Evolutionary conservation across 345 rosid species (phyloP).

Genomic region (Euphorbia peplus): DNA sequence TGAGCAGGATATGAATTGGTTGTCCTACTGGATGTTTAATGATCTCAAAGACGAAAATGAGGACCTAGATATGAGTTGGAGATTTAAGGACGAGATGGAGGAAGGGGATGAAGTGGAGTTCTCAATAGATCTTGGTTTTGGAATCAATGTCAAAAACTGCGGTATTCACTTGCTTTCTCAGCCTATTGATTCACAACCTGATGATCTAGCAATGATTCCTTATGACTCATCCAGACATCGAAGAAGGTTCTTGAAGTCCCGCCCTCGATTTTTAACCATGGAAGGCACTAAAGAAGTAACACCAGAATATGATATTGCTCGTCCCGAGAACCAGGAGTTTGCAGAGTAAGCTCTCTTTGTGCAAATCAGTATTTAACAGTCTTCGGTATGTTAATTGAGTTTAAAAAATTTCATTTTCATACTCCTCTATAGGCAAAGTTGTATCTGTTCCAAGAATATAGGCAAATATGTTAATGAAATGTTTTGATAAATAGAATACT

Average conservation of each 20-base stretch:
- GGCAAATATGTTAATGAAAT: too few species aligned
- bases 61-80: not conserved
- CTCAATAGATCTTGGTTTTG: not conserved
- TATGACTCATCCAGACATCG: not conserved
- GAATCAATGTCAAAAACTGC: not conserved
- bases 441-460: too few species aligned
- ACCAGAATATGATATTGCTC: not conserved
- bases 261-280: not conserved
- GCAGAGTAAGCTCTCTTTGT: not conserved
- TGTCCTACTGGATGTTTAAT: slow-evolving; percentile 17
- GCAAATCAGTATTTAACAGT: not conserved
- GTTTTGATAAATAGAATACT: too few species aligned
- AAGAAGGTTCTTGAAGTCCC: not conserved
- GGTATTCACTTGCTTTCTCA: slow-evolving; percentile 11
- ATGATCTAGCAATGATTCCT: not conserved
- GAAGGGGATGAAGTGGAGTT: slow-evolving; percentile 14
- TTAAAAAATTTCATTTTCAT: too few species aligned
- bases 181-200: too few species aligned
- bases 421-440: too few species aligned
- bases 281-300: not conserved
- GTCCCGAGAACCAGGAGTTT: not conserved
- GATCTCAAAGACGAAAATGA: not conserved
- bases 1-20: slow-evolving; percentile 11
- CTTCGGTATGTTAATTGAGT: too few species aligned
- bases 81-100: slow-evolving; percentile 6